phyloP scores from a whole-genome alignment of 768 basidiomycete species.

The Naganishia onofrii region DNA sequence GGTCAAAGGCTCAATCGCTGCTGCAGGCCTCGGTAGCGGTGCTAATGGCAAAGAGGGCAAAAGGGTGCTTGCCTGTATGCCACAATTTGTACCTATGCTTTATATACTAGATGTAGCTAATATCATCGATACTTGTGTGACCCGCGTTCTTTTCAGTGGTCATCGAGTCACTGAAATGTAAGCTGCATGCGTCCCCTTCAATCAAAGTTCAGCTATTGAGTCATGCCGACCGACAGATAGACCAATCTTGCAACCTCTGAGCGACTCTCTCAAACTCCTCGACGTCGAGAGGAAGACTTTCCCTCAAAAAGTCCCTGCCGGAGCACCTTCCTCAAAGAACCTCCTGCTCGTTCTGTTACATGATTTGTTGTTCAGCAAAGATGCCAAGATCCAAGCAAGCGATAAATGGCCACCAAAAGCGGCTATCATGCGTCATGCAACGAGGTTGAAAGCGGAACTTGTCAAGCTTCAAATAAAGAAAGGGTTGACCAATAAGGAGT shows the following conservation, averaged over 20 bases:
- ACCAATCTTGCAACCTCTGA: constrained; percentile 67
- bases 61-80: constrained; percentile 46
- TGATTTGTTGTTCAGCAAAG: constrained; percentile 72
- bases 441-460: constrained; percentile 79
- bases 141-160: constrained; percentile 57
- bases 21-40: constrained; percentile 48
- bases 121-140: constrained; percentile 53
- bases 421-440: constrained; percentile 81
- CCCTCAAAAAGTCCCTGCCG: constrained; percentile 51
- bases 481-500: constrained; percentile 45
- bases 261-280: constrained; percentile 66
- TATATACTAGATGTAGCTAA: constrained; percentile 57
- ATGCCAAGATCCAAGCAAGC: constrained; percentile 77
- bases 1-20: constrained; percentile 76
- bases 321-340: constrained; percentile 58
- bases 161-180: constrained; percentile 94
- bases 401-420: constrained; percentile 83
- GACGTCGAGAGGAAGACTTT: constrained; percentile 73
- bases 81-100: constrained; percentile 12
- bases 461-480: constrained; percentile 55
- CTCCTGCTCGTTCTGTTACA: constrained; percentile 84
- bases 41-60: constrained; percentile 43
- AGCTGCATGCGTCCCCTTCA: constrained; percentile 32
- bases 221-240: constrained; percentile 61
- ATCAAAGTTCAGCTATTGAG: constrained; percentile 37